Conservation (phyloP, 2,329 filamentous ascomycete species). For the Clonostachys chloroleuca region DNA sequence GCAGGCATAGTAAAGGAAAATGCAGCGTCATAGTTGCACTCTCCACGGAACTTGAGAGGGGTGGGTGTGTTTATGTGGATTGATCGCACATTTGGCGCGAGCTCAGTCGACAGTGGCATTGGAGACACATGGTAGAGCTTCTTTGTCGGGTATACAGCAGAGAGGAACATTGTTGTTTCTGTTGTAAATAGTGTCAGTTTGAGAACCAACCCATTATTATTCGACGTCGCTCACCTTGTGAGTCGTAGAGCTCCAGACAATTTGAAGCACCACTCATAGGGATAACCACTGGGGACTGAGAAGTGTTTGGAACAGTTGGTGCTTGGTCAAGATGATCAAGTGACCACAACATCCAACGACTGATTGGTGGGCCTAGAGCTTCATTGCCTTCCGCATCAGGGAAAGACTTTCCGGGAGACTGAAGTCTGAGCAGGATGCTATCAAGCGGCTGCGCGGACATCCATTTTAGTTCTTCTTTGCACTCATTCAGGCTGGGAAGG, state of each 20-base stretch:
- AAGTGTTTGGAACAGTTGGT: no score
- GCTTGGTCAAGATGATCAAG: conserved; percentile 40
- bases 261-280: no score
- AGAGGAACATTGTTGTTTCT: conserved; percentile 14
- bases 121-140: conserved; percentile 2
- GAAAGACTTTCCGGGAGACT: conserved; percentile 12
- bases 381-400: no score
- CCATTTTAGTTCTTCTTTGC: neutral
- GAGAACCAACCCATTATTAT: no score
- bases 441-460: neutral
- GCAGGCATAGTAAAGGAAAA: neutral
- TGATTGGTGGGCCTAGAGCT: no score
- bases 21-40: conserved; percentile 16
- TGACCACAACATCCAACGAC: conserved; percentile 53
- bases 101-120: neutral
- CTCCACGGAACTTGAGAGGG: neutral
- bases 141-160: neutral
- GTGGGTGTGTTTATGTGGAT: neutral
- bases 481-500: neutral
- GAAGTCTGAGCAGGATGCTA: conserved; percentile 3
- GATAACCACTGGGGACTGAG: no score
- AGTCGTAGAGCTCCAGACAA: no score
- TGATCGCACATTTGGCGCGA: neutral
- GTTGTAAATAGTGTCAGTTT: conserved; percentile 11
- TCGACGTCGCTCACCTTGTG: no score